Percentiles rank a stretch among this genome's conserved stretches.
Conservation (phyloP, 208 protist genomes). For the Trypanosoma theileri region DNA sequence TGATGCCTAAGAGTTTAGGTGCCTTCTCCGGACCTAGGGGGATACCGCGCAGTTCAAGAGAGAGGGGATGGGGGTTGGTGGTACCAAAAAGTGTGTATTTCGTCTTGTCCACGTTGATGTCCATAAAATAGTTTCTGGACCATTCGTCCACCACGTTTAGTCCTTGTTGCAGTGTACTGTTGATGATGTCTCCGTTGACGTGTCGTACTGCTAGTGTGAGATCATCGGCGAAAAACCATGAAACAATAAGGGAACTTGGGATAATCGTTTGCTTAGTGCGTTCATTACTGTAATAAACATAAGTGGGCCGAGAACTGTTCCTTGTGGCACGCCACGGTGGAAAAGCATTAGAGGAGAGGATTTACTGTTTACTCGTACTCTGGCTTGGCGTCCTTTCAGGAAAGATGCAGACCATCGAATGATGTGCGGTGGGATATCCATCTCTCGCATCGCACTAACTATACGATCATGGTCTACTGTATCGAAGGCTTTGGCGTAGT, state of each 20-base stretch:
- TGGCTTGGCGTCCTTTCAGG: background rate
- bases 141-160: slow-evolving; percentile 17
- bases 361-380: background rate
- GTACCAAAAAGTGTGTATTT: slow-evolving; percentile 25
- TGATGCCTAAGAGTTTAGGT: too few species aligned
- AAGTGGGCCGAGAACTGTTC: slow-evolving; percentile 28
- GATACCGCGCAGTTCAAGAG: background rate
- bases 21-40: background rate
- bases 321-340: slow-evolving; percentile 24
- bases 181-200: slow-evolving; percentile 6
- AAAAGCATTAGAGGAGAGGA: slow-evolving; percentile 5
- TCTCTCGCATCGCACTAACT: background rate
- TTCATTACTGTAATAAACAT: slow-evolving; percentile 33
- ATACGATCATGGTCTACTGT: slow-evolving; percentile 12
- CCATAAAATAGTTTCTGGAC: slow-evolving; percentile 16
- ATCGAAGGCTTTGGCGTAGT: slow-evolving; percentile 21
- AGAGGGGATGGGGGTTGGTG: background rate
- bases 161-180: slow-evolving; percentile 11
- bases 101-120: slow-evolving; percentile 18
- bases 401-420: slow-evolving; percentile 2
- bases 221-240: slow-evolving; percentile 33
- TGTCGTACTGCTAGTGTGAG: slow-evolving; percentile 4
- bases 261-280: slow-evolving; percentile 12
- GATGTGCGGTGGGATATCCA: background rate
- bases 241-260: background rate